Conservation (phyloP, 495 filamentous ascomycete genomes). For the Thermothielavioides terrestris region DNA sequence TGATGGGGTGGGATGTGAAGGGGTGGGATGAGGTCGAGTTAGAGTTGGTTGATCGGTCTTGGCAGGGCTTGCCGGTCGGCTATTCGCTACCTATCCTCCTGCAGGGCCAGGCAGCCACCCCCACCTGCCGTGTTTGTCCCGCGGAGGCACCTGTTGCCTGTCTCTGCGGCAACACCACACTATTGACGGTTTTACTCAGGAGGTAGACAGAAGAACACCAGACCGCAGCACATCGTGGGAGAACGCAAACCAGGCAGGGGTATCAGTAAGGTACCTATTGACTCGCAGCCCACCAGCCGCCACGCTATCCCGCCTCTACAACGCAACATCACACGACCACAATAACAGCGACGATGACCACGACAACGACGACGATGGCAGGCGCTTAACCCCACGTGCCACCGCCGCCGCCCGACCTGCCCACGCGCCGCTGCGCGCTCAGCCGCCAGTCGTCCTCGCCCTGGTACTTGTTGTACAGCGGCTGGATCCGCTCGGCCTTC, state of each 20-base stretch:
- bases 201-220: background rate
- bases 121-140: too few relatives aligned
- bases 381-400: constrained; percentile 73
- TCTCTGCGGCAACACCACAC: too few relatives aligned
- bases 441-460: constrained; percentile 90
- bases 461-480: constrained; percentile 81
- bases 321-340: background rate
- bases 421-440: constrained; percentile 77
- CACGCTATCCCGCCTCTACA: background rate
- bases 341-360: background rate
- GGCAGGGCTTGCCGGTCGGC: background rate
- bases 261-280: too few relatives aligned
- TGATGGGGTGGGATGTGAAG: too few relatives aligned
- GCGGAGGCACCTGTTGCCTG: too few relatives aligned
- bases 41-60: background rate
- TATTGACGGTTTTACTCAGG: too few relatives aligned
- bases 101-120: background rate
- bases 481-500: constrained; percentile 89
- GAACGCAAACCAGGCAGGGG: too few relatives aligned
- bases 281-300: too few relatives aligned
- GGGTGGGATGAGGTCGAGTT: background rate
- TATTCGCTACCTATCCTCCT: background rate
- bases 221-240: too few relatives aligned
- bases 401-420: constrained; percentile 82
- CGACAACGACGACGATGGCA: too few relatives aligned